Evolutionary conservation across 768 basidiomycete genomes (phyloP).

Genomic region (Candolleomyces eurysporus): DNA sequence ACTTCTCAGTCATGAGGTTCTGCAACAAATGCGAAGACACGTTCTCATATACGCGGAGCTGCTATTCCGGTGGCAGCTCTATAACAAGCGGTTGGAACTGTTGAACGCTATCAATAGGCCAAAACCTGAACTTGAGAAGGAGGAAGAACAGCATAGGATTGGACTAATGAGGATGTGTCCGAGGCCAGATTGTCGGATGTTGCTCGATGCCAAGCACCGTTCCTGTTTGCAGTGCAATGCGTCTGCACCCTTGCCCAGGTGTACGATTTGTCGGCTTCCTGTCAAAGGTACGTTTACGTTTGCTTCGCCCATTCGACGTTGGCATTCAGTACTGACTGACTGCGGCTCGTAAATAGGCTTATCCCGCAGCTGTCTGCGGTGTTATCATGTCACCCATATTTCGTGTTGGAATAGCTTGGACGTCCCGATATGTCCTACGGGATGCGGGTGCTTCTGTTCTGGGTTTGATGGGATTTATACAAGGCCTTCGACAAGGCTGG

Average conservation of each 20-base stretch:
- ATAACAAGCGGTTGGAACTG: conserved; percentile 70
- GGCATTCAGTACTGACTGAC: neutral
- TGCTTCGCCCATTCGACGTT: neutral
- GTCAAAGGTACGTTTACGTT: conserved; percentile 54
- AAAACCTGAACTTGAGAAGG: conserved; percentile 12
- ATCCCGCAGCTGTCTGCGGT: conserved; percentile 57
- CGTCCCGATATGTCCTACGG: conserved; percentile 57
- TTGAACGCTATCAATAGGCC: conserved; percentile 56
- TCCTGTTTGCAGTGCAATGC: conserved; percentile 44
- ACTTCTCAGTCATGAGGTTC: conserved; percentile 35
- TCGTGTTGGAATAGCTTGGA: conserved; percentile 57
- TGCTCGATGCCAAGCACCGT: conserved; percentile 29
- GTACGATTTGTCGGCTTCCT: conserved; percentile 74
- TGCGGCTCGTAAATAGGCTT: conserved; percentile 43
- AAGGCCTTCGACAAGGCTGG: conserved; percentile 29
- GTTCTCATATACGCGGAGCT: conserved; percentile 73
- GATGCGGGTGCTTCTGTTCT: conserved; percentile 64
- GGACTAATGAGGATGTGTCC: conserved; percentile 46
- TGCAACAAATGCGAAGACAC: conserved; percentile 49
- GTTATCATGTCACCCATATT: conserved; percentile 64
- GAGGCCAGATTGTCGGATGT: conserved; percentile 32
- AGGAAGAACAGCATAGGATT: conserved; percentile 28
- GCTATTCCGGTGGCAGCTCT: conserved; percentile 69
- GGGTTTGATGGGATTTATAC: conserved; percentile 24
- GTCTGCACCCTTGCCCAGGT: conserved; percentile 46